Percentiles rank a stretch among this genome's conserved stretches.
phyloP scores from a whole-genome alignment of 306 rosid genomes.

The Cyamopsis tetragonoloba region DNA sequence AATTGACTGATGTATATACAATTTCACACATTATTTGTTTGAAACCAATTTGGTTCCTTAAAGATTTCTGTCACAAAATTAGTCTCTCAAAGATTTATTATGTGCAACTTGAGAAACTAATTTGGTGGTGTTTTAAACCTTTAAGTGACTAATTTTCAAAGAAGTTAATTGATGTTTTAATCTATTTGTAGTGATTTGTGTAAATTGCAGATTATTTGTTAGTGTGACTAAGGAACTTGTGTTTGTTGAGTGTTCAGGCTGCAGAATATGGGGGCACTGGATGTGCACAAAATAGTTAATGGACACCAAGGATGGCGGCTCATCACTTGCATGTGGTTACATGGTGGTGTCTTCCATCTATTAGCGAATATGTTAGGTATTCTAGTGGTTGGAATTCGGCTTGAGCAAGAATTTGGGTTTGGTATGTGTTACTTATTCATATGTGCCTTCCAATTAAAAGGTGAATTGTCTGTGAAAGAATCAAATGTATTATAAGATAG shows the following conservation, averaged over 20 bases:
- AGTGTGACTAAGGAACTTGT: not conserved
- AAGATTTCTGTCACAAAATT: too few relatives aligned
- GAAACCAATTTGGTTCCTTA: too few relatives aligned
- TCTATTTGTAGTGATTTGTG: too few relatives aligned
- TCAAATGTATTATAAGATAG: too few relatives aligned
- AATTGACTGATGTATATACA: too few relatives aligned
- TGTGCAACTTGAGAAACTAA: too few relatives aligned
- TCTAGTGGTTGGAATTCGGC: conserved; percentile 17
- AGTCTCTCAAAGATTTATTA: too few relatives aligned
- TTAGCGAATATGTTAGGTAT: conserved; percentile 76
- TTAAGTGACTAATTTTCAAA: too few relatives aligned
- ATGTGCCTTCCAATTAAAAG: not conserved
- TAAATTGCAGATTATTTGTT: not conserved
- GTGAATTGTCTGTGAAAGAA: too few relatives aligned
- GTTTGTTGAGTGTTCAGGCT: conserved; percentile 42
- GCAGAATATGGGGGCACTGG: conserved; percentile 69
- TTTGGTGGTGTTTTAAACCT: too few relatives aligned
- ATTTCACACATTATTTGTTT: too few relatives aligned
- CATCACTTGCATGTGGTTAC: conserved; percentile 73
- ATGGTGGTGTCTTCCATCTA: conserved; percentile 71
- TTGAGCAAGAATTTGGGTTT: conserved; percentile 24
- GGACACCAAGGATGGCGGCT: conserved; percentile 76
- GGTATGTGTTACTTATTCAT: conserved; percentile 10
- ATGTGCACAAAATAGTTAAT: conserved; percentile 48
- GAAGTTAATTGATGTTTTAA: too few relatives aligned